A percentile compares a stretch with the other conserved stretches of the same genome.
Conservation (phyloP, 164 flowering plant species). For the Stephania yunnanensis region DNA sequence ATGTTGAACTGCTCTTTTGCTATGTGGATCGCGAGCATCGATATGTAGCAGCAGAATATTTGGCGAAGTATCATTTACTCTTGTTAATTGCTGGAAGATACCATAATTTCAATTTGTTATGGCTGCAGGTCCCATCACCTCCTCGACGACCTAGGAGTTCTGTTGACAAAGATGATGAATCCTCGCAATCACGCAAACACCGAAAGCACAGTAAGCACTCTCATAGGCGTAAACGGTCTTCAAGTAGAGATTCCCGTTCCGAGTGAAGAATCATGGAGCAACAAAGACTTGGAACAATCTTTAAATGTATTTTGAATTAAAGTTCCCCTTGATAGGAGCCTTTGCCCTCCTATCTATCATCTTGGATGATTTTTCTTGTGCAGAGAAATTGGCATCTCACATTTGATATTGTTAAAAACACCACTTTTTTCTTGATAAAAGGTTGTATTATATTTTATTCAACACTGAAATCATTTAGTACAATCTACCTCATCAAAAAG, state of each 20-base stretch:
- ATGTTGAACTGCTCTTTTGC: neutral
- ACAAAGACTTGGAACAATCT: neutral
- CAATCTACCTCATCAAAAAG: too few relatives aligned
- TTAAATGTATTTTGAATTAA: neutral
- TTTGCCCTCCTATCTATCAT: too few relatives aligned
- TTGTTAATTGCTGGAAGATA: neutral
- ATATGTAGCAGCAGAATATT: neutral
- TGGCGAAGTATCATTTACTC: neutral
- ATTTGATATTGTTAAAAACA: too few relatives aligned
- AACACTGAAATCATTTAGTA: too few relatives aligned
- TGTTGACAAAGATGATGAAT: slow-evolving; percentile 29
- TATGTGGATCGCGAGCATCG: neutral
- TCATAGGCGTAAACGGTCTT: slow-evolving; percentile 21
- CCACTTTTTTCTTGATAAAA: too few relatives aligned
- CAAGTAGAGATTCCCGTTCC: slow-evolving; percentile 16
- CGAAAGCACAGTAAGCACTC: slow-evolving; percentile 22
- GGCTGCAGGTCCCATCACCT: slow-evolving; percentile 69
- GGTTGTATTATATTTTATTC: too few relatives aligned
- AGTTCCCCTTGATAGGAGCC: neutral
- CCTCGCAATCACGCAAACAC: slow-evolving; percentile 24
- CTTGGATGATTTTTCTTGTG: too few relatives aligned
- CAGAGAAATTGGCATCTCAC: too few relatives aligned
- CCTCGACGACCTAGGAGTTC: slow-evolving; percentile 49
- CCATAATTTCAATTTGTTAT: neutral
- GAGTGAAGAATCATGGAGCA: neutral